phyloP scores from a whole-genome alignment of 2,329 filamentous ascomycete genomes.

The Cercospora brassicicola region DNA sequence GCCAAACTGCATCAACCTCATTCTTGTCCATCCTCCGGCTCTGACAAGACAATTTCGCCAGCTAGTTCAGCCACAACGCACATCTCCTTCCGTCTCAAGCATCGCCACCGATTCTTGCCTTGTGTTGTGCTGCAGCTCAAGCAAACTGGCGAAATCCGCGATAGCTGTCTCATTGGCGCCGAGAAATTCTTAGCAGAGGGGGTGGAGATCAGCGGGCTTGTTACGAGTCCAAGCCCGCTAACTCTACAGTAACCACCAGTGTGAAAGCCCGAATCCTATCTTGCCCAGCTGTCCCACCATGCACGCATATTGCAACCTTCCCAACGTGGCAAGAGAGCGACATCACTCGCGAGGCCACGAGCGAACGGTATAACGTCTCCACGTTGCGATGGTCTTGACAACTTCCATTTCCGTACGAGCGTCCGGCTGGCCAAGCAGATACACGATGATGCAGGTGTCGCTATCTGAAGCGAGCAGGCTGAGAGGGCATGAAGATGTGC shows the following conservation, averaged over 20 bases:
- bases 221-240: constrained; percentile 8
- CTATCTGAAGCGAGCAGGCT: not conserved
- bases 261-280: not conserved
- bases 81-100: constrained; percentile 1
- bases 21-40: not conserved
- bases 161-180: constrained; percentile 7
- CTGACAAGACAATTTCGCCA: not conserved
- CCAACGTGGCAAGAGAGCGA: constrained; percentile 10
- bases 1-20: constrained; percentile 1
- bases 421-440: constrained; percentile 8
- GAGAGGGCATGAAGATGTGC: not conserved
- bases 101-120: not conserved
- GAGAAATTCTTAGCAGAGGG: not conserved
- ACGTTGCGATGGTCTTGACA: not conserved
- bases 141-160: constrained; percentile 9
- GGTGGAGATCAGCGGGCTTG: constrained; percentile 10
- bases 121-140: not conserved
- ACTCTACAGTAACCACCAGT: constrained; percentile 3
- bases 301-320: constrained; percentile 10
- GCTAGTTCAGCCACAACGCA: not conserved
- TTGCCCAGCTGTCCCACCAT: constrained; percentile 3
- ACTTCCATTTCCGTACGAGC: constrained; percentile 1
- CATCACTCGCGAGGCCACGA: constrained; percentile 4
- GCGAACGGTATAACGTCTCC: not conserved
- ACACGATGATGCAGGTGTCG: constrained; percentile 2